phyloP scores from a whole-genome alignment of 768 basidiomycete genomes.

The Lepiota subincarnata region DNA sequence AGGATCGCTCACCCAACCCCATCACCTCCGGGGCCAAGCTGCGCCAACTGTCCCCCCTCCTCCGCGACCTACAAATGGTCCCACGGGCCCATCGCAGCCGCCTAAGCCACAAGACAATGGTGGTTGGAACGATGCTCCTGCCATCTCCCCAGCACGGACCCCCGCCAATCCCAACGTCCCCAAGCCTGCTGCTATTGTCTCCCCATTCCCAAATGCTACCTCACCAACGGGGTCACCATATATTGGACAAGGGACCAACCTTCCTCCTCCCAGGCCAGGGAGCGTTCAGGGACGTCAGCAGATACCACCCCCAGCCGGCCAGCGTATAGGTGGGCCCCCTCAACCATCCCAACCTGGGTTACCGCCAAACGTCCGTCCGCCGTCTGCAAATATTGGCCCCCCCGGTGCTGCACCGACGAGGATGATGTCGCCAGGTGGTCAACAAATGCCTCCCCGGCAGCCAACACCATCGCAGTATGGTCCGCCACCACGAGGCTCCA shows the following conservation, averaged over 20 bases:
- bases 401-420: slow-evolving; percentile 30
- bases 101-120: slow-evolving; percentile 69
- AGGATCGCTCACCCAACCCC: slow-evolving; percentile 18
- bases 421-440: slow-evolving; percentile 35
- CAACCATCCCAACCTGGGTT: slow-evolving; percentile 21
- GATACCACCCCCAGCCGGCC: slow-evolving; percentile 31
- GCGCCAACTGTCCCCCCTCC: slow-evolving; percentile 42
- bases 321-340: slow-evolving; percentile 24
- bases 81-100: slow-evolving; percentile 32
- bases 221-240: slow-evolving; percentile 46
- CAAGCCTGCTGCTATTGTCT: slow-evolving; percentile 72
- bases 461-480: slow-evolving; percentile 49
- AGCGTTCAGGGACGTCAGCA: slow-evolving; percentile 51
- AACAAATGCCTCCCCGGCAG: slow-evolving; percentile 31
- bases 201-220: slow-evolving; percentile 80
- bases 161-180: slow-evolving; percentile 39
- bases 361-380: slow-evolving; percentile 23
- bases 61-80: slow-evolving; percentile 32
- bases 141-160: slow-evolving; percentile 43
- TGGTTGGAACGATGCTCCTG: slow-evolving; percentile 92
- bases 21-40: slow-evolving; percentile 32
- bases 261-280: slow-evolving; percentile 63
- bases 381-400: slow-evolving; percentile 17
- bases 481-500: slow-evolving; percentile 35
- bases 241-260: slow-evolving; percentile 35